A percentile compares a stretch with the other conserved stretches of the same genome.
Conservation (phyloP, 495 filamentous ascomycete genomes). For the Aspergillus haitiensis region DNA sequence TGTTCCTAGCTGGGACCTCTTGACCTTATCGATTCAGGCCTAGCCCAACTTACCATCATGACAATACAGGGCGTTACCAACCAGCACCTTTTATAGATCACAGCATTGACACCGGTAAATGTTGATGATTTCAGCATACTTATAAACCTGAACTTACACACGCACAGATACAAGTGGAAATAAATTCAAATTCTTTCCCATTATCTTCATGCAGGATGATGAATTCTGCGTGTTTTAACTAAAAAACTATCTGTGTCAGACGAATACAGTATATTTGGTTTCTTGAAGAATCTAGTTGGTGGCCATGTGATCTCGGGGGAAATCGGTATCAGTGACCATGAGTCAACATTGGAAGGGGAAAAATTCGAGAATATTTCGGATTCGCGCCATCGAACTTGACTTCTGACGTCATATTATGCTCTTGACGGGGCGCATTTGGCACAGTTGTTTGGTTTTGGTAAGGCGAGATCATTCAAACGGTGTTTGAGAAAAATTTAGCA, state of each 20-base stretch:
- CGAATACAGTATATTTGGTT: slow-evolving; percentile 11
- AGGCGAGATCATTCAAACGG: no score
- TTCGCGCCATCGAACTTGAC: slow-evolving; percentile 2
- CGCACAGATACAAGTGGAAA: slow-evolving; percentile 14
- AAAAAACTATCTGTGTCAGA: slow-evolving; percentile 2
- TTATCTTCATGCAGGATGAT: slow-evolving; percentile 9
- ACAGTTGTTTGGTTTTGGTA: not conserved
- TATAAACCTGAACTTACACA: not conserved
- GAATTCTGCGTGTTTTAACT: not conserved
- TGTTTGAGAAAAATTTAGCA: no score
- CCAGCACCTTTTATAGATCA: not conserved
- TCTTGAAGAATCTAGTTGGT: not conserved
- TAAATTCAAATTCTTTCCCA: slow-evolving; percentile 20
- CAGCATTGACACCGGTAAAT: not conserved
- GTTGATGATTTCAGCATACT: not conserved
- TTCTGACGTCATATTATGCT: slow-evolving; percentile 4
- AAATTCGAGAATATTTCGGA: slow-evolving; percentile 15
- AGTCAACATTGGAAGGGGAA: slow-evolving; percentile 4
- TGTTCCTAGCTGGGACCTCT: not conserved
- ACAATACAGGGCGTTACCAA: not conserved
- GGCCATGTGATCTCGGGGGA: slow-evolving; percentile 15
- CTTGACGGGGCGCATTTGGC: not conserved
- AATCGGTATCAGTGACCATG: slow-evolving; percentile 12
- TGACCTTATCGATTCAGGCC: not conserved
- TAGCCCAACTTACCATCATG: not conserved